These are phyloP conservation scores for Tetragonia tetragonoides DNA, from an alignment of 148 eudicot genomes.

Conservation along the genomic window DNA sequence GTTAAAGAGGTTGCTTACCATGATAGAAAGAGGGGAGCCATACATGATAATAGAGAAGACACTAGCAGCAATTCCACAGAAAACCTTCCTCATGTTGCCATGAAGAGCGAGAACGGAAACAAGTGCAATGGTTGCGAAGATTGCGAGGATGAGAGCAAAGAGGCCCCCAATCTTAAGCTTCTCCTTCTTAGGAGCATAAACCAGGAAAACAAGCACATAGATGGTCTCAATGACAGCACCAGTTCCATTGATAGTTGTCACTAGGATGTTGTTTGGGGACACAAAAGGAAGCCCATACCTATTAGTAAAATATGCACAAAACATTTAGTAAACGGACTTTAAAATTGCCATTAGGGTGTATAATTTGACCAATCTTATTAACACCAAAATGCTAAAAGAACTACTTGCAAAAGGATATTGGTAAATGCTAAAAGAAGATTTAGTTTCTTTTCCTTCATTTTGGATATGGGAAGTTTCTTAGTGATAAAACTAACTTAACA, in stretches of 20 bases:
- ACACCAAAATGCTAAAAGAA: background rate
- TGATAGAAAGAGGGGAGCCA: conserved; percentile 77
- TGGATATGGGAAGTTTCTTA: too few relatives aligned
- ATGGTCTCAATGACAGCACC: conserved; percentile 69
- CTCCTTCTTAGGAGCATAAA: conserved; percentile 67
- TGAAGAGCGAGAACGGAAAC: conserved; percentile 69
- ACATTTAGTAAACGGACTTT: background rate
- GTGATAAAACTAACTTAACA: too few relatives aligned
- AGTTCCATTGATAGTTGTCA: conserved; percentile 58
- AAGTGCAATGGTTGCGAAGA: conserved; percentile 51
- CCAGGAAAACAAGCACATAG: conserved; percentile 60
- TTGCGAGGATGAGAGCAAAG: conserved; percentile 34
- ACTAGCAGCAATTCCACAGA: conserved; percentile 74
- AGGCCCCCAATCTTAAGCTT: conserved; percentile 59
- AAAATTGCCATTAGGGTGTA: background rate
- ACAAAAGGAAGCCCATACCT: conserved; percentile 85
- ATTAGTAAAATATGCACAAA: background rate
- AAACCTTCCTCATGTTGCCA: conserved; percentile 51
- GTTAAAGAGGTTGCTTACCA: too few relatives aligned
- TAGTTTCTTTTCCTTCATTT: too few relatives aligned
- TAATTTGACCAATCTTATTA: background rate
- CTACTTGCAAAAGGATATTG: background rate
- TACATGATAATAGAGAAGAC: conserved; percentile 92
- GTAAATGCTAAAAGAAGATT: too few relatives aligned
- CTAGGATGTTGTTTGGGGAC: conserved; percentile 64